Evolutionary conservation across 345 rosid species (phyloP), one percentile per base, ranked within the genome.

Genomic region (Kandelia obovata): DNA sequence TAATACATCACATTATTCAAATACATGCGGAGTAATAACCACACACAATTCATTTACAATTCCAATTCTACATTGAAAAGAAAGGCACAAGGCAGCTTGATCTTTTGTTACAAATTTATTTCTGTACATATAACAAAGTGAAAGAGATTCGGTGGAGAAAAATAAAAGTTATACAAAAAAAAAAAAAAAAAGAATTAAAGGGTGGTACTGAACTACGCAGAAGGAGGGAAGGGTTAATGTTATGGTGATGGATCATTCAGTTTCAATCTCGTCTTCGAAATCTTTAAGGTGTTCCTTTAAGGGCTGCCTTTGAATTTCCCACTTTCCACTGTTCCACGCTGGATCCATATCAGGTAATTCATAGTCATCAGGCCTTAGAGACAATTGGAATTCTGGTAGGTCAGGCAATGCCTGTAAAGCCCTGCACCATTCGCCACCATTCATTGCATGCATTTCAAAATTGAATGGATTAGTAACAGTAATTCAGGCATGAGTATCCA

Each of bases 341-440:
- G 81, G 70, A 75, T 88, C 85, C 1, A 82, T 72, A 70, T 80
- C 90, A 17, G 97, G 97, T 63, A 91, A 75, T 58, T 64, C 81
- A 71, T 75, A 89, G 25, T 85, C 96, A 21, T 88, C 96, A 15
- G 99, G 96, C 74, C 84, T 83, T 51, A 94, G 71, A n/a, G 97
- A 94, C 71, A 87, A 70, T 21, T 86, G 96, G 74, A 95, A 95
- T 72, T 87, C 88, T 7, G 97, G 98, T 64, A 91, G 88, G 35
- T 91, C 96, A 31, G 99, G 97, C 62, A 88, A 77, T 62, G 84
- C 76, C 71, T 88, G 92, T 71, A 88, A 76, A 65, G 79, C 82
- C 88, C 99, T 91, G 86, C 75, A 66, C 20, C 73, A 21, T 32
- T 10, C 71, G 65, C 61, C 5, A 49, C 57, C 43, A 16, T 21